phyloP scores from a whole-genome alignment of 225 moss, liverwort and hornwort species.

The Rhytidiadelphus loreus region DNA sequence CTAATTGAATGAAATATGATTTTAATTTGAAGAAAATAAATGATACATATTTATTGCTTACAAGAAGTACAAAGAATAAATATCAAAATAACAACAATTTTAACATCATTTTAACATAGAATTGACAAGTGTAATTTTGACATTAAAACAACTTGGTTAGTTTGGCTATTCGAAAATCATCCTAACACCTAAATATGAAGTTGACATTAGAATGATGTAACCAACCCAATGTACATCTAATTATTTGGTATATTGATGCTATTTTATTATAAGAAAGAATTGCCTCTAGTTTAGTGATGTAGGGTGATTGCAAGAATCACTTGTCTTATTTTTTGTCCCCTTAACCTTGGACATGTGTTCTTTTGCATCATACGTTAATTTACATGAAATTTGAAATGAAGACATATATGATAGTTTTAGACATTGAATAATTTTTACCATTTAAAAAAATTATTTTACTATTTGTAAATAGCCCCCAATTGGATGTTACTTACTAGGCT shows the following conservation, averaged over 20 bases:
- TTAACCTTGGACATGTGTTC: too few relatives aligned
- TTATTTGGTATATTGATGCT: neutral
- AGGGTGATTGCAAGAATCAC: too few relatives aligned
- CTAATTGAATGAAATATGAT: neutral
- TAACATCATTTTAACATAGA: neutral
- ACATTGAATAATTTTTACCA: too few relatives aligned
- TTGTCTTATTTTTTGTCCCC: too few relatives aligned
- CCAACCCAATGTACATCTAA: neutral
- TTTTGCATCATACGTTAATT: too few relatives aligned
- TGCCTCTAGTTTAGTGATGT: neutral
- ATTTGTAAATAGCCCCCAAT: too few relatives aligned
- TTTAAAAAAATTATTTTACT: too few relatives aligned
- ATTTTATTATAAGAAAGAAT: neutral
- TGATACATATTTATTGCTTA: neutral
- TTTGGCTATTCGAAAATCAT: neutral
- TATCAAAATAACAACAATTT: neutral
- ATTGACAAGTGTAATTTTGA: neutral
- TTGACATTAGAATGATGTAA: neutral
- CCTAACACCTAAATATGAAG: neutral
- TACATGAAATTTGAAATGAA: too few relatives aligned
- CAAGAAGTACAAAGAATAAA: neutral
- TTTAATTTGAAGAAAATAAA: neutral
- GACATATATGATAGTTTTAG: too few relatives aligned
- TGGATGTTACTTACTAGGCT: too few relatives aligned
- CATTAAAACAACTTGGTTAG: neutral